A percentile compares a stretch with the other conserved stretches of the same genome.
phyloP scores from a whole-genome alignment of 331 rosid species.

The Cydonia oblonga region DNA sequence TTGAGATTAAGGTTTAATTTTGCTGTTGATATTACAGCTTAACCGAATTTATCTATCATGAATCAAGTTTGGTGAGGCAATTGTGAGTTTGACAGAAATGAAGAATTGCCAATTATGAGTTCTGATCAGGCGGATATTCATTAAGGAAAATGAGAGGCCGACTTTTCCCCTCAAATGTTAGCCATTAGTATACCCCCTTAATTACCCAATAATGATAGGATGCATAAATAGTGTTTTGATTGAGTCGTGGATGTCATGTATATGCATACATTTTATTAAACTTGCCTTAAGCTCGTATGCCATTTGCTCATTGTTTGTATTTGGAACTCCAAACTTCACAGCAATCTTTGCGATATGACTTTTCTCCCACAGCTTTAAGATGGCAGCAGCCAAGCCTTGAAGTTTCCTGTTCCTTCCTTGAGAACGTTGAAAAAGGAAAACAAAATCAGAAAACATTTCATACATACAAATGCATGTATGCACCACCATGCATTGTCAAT shows the following conservation, averaged over 20 bases:
- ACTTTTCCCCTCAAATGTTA: neutral
- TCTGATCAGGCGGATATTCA: neutral
- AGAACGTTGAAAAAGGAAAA: conserved; percentile 6
- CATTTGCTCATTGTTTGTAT: conserved; percentile 62
- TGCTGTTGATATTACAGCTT: neutral
- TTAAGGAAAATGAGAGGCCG: neutral
- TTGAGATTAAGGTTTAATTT: neutral
- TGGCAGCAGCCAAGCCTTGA: conserved; percentile 78
- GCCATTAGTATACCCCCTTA: neutral
- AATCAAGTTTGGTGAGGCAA: neutral
- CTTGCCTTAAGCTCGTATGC: conserved; percentile 83
- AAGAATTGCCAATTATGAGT: neutral
- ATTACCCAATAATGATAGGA: neutral
- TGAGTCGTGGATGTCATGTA: conserved; percentile 6
- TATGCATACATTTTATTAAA: conserved; percentile 15
- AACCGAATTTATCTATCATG: neutral
- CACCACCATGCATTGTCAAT: neutral
- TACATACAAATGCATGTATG: conserved; percentile 1
- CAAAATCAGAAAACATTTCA: conserved; percentile 5
- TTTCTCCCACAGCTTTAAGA: conserved; percentile 82
- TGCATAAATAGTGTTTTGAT: neutral
- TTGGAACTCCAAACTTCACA: conserved; percentile 61
- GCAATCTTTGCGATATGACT: conserved; percentile 71
- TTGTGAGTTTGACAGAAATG: neutral
- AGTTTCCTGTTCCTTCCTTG: conserved; percentile 77